Base-by-base conservation (phyloP, 2,329 filamentous ascomycete species). In the Fusarium virguliforme region DNA sequence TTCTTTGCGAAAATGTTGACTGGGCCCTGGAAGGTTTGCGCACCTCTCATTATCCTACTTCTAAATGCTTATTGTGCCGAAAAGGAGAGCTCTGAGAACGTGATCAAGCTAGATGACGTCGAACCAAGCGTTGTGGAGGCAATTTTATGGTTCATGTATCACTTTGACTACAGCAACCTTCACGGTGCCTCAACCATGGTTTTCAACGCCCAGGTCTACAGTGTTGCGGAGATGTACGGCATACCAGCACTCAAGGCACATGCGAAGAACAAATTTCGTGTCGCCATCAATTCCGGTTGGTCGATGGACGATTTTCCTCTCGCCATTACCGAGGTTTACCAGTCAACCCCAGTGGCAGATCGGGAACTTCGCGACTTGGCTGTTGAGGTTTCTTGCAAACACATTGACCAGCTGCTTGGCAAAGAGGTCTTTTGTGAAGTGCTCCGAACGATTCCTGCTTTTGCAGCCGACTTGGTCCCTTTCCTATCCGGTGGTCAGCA, bases 61-160 rank as follows among this genome's bases (percentile, higher is more conserved):
- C 7, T 22, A 3, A 48, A 8, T 8, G 5, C n/a, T 50, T 9
- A 46, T 34, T 0, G 3, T 28, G 6, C 26, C 6, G 12, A 15
- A 32, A 5, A 65, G 62, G 57, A 65, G 37, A 61, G 62, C 4
- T 56, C 34, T 1, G 57, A 65, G 6, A 56, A 18, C 24, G 13
- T 4, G 4, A 55, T 68, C 3, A 6, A 26, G 1, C 65, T 68
- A 1, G 18, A n/a, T 7, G 53, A 68, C 10, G 65, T 68, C 3
- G 62, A 68, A 1, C 2, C 15, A 0, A 59, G 6, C 6, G 34
- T 65, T 8, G 58, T 68, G 4, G 46, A 40, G 6, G 62, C 57
- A 1, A 65, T 68, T 62, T 3, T 68, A 4, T 13, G 10, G 7
- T 68, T 68, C n/a, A 34, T 62, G 34, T 68, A 68, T 8, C n/a